A percentile compares a stretch with the other conserved stretches of the same genome.
phyloP scores from a whole-genome alignment of 164 flowering plant species.

The Vitis labrusca region DNA sequence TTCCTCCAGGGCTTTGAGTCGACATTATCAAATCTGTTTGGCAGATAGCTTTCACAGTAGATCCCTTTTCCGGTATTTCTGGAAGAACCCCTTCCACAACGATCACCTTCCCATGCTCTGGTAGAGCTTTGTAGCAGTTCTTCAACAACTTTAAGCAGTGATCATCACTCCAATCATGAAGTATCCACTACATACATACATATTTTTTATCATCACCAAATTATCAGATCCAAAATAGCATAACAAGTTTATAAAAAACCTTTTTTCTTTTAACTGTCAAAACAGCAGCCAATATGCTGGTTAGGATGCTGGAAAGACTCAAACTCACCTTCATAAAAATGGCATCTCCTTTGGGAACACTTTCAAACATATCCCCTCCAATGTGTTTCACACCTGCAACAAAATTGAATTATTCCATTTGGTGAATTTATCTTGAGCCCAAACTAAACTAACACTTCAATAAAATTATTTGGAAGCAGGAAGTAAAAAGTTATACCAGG shows the following conservation, averaged over 20 bases:
- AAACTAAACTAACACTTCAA: no score
- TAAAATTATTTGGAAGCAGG: no score
- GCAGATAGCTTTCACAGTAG: background rate
- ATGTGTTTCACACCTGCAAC: conserved; percentile 41
- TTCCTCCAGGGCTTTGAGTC: conserved; percentile 40
- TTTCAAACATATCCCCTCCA: conserved; percentile 41
- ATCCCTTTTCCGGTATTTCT: conserved; percentile 17
- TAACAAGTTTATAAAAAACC: no score
- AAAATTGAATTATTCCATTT: no score
- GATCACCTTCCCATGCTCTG: conserved; percentile 34
- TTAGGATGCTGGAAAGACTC: background rate
- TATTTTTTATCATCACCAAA: no score
- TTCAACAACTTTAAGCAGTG: conserved; percentile 33
- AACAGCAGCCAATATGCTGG: no score
- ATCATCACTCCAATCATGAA: conserved; percentile 45
- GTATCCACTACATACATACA: conserved; percentile 27
- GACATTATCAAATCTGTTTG: conserved; percentile 25
- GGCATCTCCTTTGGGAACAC: conserved; percentile 44
- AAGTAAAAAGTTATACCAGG: conserved; percentile 26
- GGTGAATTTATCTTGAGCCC: background rate
- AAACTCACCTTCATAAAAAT: conserved; percentile 41
- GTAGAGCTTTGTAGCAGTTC: conserved; percentile 36
- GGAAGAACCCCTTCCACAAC: conserved; percentile 26
- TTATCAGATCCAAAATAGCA: no score
- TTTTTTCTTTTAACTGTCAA: no score